Evolutionary conservation across 306 rosid genomes (phyloP).

Genomic region (Sicyos edulis): DNA sequence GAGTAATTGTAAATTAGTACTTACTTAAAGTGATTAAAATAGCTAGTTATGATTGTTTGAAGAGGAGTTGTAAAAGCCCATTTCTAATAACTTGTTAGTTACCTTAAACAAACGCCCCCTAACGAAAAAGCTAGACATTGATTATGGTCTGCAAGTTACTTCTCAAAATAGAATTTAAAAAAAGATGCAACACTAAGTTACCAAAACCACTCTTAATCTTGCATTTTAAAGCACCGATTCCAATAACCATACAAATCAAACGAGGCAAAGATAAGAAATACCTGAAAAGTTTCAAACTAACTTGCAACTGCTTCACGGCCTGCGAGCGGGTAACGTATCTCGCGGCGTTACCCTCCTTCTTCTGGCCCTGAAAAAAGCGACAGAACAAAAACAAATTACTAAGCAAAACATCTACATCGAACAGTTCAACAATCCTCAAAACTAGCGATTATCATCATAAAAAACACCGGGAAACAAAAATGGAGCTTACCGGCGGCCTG

Average conservation of each 20-base stretch:
- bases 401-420: background rate
- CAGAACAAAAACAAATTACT: background rate
- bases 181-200: background rate
- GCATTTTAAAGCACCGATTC: background rate
- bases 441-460: background rate
- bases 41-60: no score
- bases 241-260: background rate
- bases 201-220: background rate
- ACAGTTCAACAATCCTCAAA: background rate
- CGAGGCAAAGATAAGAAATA: conserved; percentile 15
- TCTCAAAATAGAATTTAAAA: no score
- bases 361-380: conserved; percentile 57
- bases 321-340: conserved; percentile 75
- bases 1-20: no score
- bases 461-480: background rate
- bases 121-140: no score
- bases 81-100: no score
- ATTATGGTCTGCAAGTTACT: no score
- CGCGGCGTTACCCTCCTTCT: conserved; percentile 94
- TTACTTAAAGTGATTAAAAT: no score
- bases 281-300: conserved; percentile 80
- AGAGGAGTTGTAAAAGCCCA: no score
- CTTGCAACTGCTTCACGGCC: conserved; percentile 80
- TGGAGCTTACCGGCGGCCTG: conserved; percentile 62
- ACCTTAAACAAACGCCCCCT: no score